A percentile compares a stretch with the other conserved stretches of the same genome.
These are phyloP conservation scores for Cystoderma amianthinum DNA, from an alignment of 768 basidiomycete genomes.

Conservation along the genomic window DNA sequence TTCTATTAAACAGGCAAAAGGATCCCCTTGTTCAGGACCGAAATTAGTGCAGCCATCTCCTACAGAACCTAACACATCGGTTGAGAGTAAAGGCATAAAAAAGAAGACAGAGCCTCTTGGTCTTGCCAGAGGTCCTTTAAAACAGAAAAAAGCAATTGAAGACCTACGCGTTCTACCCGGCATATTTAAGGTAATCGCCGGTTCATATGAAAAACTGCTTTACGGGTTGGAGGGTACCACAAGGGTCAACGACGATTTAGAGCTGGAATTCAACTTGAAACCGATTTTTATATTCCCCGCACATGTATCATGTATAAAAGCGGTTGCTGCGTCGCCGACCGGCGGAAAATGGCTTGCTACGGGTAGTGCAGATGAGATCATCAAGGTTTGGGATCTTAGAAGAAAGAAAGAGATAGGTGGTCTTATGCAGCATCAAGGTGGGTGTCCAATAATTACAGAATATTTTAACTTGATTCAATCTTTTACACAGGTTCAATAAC, in stretches of 20 bases:
- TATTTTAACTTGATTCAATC: conserved; percentile 1
- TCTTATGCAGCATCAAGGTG: conserved; percentile 92
- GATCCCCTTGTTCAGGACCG: too few species aligned
- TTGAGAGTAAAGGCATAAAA: too few species aligned
- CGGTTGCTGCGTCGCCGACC: conserved; percentile 79
- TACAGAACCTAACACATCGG: too few species aligned
- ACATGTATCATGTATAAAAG: conserved; percentile 88
- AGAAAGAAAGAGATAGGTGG: conserved; percentile 91
- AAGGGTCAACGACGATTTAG: conserved; percentile 20
- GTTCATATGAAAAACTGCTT: conserved; percentile 94
- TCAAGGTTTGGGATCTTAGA: conserved; percentile 95
- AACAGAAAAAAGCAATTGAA: too few species aligned
- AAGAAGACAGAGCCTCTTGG: too few species aligned
- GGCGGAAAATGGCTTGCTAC: conserved; percentile 97
- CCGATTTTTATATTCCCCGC: conserved; percentile 97
- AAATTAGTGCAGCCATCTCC: too few species aligned
- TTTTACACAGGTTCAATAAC: conserved; percentile 77
- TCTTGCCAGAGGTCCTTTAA: too few species aligned
- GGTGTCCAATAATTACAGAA: conserved; percentile 7
- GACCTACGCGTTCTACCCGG: conserved; percentile 43
- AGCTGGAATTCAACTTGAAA: conserved; percentile 38
- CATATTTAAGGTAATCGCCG: conserved; percentile 82
- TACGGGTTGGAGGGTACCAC: conserved; percentile 79
- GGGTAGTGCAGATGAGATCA: conserved; percentile 91
- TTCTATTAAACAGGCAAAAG: too few species aligned